Base-by-base conservation (phyloP, 75 land plant genomes). In the Pinus tabuliformis region DNA sequence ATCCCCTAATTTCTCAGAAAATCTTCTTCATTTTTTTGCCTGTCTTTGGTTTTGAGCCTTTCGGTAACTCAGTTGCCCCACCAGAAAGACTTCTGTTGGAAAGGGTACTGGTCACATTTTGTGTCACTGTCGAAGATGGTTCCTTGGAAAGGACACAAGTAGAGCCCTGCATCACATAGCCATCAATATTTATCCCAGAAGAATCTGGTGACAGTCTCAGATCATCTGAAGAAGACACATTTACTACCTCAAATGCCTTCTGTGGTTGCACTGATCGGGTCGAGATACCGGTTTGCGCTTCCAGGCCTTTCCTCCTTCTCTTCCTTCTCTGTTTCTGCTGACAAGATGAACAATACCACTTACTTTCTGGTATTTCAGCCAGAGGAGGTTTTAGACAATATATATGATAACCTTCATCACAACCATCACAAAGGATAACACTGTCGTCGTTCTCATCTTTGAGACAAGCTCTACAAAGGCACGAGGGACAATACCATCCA, bases 391-490 rank as follows among this genome's bases (percentile, higher is more conserved):
- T 77, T 88, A 92, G 79, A 82, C 99, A 96, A 71, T 96, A 90
- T 21, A 77, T 86, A 77, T 96, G 99, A 76, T 92, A 90, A 11
- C 87, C 97, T 72, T 90, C 88, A 85, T 96, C 97, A 86, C 99
- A 96, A 75, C 80, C 89, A 83, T 96, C 99, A 82, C 99, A 96
- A 4, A 96, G 36, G 36, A 90, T 81, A 45, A 96, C 89, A 52
- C 79, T 79, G 9, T 91, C 91, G 77, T 96, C 94, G 58, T 96
- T 90, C 74, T 79, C 80, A 78, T 96, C 91, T 5, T 63, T 62
- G 26, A 86, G 82, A 78, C 99, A 96, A 68, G 61, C 80, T 77
- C 91, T 85, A 64, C 99, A 96, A 18, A 93, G 85, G 79, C 95
- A 93, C 37, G 92, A 93, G 57, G 93, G 95, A 82, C 95, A 90